These are phyloP conservation scores for Erythrophleum fordii DNA, from an alignment of 306 rosid species.

Conservation along the genomic window DNA sequence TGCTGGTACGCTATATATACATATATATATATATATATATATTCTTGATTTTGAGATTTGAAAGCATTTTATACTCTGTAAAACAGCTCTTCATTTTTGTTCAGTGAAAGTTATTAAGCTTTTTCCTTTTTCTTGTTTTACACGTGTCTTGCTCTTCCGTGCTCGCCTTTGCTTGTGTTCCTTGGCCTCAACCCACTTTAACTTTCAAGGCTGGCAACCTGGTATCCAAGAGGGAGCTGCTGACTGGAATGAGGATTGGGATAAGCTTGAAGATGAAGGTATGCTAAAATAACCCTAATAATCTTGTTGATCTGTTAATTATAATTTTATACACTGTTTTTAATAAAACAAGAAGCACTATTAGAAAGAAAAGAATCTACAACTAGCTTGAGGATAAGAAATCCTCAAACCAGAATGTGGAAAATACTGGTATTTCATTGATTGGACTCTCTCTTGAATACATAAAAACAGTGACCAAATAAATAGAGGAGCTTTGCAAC, in stretches of 20 bases:
- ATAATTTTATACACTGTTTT: background rate
- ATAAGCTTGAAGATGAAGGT: slow-evolving; percentile 96
- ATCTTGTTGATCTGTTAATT: slow-evolving; percentile 31
- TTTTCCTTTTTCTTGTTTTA: slow-evolving; percentile 14
- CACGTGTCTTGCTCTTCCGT: background rate
- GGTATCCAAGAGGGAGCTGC: slow-evolving; percentile 91
- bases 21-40: no score
- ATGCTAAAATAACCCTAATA: slow-evolving; percentile 36
- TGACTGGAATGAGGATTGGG: slow-evolving; percentile 99
- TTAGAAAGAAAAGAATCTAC: background rate
- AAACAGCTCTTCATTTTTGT: background rate
- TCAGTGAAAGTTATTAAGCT: background rate
- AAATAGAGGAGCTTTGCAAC: no score
- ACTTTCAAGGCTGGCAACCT: slow-evolving; percentile 86
- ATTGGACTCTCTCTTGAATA: no score
- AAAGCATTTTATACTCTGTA: background rate
- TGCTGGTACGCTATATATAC: slow-evolving; percentile 3
- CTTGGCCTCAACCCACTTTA: slow-evolving; percentile 32
- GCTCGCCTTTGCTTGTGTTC: slow-evolving; percentile 19
- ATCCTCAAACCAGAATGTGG: background rate
- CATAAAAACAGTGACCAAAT: no score
- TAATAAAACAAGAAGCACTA: background rate
- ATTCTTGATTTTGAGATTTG: slow-evolving; percentile 3
- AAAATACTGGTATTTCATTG: no score
- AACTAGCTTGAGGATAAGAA: background rate